Evolutionary conservation across 345 rosid genomes (phyloP), one percentile per base, ranked within the genome.

Genomic region (Litchi chinensis): DNA sequence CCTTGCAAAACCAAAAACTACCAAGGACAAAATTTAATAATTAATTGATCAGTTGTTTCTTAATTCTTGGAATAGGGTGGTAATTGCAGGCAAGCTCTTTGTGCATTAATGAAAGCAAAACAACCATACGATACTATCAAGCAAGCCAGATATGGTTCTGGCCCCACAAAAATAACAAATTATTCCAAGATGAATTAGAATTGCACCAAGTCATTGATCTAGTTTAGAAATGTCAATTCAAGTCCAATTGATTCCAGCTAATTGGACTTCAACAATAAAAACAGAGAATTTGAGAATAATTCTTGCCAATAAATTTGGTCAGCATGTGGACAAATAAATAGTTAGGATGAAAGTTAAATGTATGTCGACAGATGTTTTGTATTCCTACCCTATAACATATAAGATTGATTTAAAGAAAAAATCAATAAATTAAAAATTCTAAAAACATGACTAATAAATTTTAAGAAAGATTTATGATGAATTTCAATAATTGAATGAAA

Each of bases 211-310:
- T 26, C 60, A 72, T 65, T 46, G 52, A 48, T 48, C 52, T 70
- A 21, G 77, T 76, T 82, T 41, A 71, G 67, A 52, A 76, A 71
- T 56, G 77, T 71, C 85, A 71, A 66, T 71, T 76, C 77, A 66
- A 57, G n/a, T 28, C 2, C 68, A 15, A 48, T 9, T 43, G 5
- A 48, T 6, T 43, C 68, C 52, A 32, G 68, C 56, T 71, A 59
- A n/a, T 39, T 19, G n/a, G 43, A 62, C 54, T 22, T 77, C 60
- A n/a, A 19, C 12, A 59, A 46, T 22, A 32, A 50, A 6, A 54
- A 67, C 52, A 46, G 15, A 67, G 5, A 60, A 60, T 59, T 24
- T 10, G 26, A 59, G 66, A 73, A 73, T 40, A 50, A 73, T 77
- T 77, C 70, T 68, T 21, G 16, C 59, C 74, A 39, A 50, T 9